A percentile compares a stretch with the other conserved stretches of the same genome.
Conservation (phyloP, 345 rosid genomes). For the Capsella bursapastoris region DNA sequence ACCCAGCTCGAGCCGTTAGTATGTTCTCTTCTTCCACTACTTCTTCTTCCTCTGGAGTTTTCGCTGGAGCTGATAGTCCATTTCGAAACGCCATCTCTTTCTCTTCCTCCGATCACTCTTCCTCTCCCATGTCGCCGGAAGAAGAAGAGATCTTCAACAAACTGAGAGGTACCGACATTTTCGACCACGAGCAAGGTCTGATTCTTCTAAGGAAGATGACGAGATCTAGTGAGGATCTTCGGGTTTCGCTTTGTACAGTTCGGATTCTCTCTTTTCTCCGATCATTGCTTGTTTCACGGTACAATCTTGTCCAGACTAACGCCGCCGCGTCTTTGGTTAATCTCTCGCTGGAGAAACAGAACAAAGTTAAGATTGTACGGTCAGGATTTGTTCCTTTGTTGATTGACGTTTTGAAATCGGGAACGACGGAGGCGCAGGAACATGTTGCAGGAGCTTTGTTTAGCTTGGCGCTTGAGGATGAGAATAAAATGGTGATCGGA, state of each 20-base stretch:
- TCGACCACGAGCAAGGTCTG: slow-evolving; percentile 68
- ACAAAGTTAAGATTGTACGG: slow-evolving; percentile 76
- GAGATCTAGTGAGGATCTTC: slow-evolving; percentile 55
- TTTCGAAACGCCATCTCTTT: slow-evolving; percentile 42
- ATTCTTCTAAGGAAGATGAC: slow-evolving; percentile 63
- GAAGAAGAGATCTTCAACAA: slow-evolving; percentile 60
- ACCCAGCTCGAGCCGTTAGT: slow-evolving; percentile 64
- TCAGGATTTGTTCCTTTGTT: slow-evolving; percentile 72
- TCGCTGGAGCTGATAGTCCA: slow-evolving; percentile 41
- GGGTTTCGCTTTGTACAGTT: slow-evolving; percentile 62
- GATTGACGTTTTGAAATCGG: slow-evolving; percentile 70
- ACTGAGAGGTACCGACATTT: slow-evolving; percentile 56
- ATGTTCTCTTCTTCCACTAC: slow-evolving; percentile 58
- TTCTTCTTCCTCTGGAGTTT: slow-evolving; percentile 61
- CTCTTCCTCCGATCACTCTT: slow-evolving; percentile 40
- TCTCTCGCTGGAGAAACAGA: slow-evolving; percentile 70
- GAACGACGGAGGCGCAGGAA: slow-evolving; percentile 77
- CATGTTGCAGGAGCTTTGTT: slow-evolving; percentile 87
- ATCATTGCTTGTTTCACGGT: slow-evolving; percentile 61
- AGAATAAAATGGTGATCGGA: slow-evolving; percentile 85
- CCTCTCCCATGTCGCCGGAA: slow-evolving; percentile 47
- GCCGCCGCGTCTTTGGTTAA: slow-evolving; percentile 82
- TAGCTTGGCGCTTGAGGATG: slow-evolving; percentile 82
- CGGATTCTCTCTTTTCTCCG: slow-evolving; percentile 58
- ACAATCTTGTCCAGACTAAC: slow-evolving; percentile 70